These are phyloP conservation scores for Xylaria scruposa DNA, from an alignment of 495 filamentous ascomycete genomes.

Conservation along the genomic window DNA sequence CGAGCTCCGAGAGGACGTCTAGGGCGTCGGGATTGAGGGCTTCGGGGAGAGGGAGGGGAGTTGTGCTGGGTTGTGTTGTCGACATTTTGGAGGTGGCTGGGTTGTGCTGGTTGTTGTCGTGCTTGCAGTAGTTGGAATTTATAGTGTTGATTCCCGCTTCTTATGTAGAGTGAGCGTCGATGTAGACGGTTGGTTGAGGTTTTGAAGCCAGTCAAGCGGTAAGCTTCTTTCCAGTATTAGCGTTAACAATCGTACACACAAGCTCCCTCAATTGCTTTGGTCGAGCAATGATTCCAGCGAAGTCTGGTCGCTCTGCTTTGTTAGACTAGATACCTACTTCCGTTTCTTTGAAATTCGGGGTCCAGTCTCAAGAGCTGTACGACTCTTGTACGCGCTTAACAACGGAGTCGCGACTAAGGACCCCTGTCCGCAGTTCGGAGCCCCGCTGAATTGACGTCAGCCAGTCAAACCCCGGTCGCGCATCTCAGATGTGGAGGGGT, in stretches of 20 bases:
- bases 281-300: not conserved
- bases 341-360: not conserved
- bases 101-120: not conserved
- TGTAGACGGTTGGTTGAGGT: not conserved
- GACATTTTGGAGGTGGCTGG: slow-evolving; percentile 35
- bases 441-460: slow-evolving; percentile 22
- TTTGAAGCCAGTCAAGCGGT: not conserved
- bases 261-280: not conserved
- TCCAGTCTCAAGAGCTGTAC: not conserved
- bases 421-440: not conserved
- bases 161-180: not conserved
- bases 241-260: not conserved
- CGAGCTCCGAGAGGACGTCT: slow-evolving; percentile 84
- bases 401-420: slow-evolving; percentile 6
- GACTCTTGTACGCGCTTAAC: not conserved
- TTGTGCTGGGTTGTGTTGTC: slow-evolving; percentile 43
- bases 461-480: slow-evolving; percentile 2
- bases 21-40: slow-evolving; percentile 68
- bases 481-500: slow-evolving; percentile 19
- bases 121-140: not conserved
- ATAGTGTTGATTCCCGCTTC: not conserved
- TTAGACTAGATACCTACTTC: not conserved
- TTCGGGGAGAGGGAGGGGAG: slow-evolving; percentile 42
- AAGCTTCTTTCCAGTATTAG: not conserved
- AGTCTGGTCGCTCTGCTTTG: not conserved